phyloP scores from a whole-genome alignment of 352 stramenopile species.

The Aphanomyces stellatus region DNA sequence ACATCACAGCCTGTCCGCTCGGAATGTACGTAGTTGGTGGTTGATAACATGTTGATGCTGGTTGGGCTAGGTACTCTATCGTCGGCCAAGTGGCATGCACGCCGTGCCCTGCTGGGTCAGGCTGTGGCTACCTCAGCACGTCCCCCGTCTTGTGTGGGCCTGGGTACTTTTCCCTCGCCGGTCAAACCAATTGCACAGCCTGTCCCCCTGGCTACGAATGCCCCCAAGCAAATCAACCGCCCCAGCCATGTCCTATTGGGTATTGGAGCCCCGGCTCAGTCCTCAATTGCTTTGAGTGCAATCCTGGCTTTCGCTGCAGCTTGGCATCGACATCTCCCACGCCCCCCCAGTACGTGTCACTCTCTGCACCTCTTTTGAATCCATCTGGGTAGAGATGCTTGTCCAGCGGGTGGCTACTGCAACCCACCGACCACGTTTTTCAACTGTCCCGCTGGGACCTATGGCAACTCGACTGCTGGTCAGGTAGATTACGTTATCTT shows the following conservation, averaged over 20 bases:
- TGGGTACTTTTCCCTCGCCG: constrained; percentile 70
- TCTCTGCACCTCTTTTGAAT: neutral
- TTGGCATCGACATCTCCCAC: constrained; percentile 71
- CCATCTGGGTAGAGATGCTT: constrained; percentile 45
- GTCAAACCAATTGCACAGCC: constrained; percentile 48
- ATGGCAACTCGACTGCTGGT: constrained; percentile 71
- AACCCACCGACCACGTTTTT: constrained; percentile 80
- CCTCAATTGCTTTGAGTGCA: constrained; percentile 53
- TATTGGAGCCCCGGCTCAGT: constrained; percentile 77
- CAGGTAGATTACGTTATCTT: constrained; percentile 30
- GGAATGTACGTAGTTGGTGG: constrained; percentile 27
- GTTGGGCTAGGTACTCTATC: constrained; percentile 40
- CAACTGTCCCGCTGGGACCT: constrained; percentile 79
- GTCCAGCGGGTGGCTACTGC: constrained; percentile 82
- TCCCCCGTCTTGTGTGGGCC: constrained; percentile 63
- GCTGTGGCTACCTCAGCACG: constrained; percentile 53
- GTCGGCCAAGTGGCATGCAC: constrained; percentile 48
- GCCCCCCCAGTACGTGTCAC: constrained; percentile 31
- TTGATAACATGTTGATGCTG: neutral
- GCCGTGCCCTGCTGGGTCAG: constrained; percentile 71
- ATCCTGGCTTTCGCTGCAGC: constrained; percentile 69
- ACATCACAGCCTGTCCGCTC: constrained; percentile 41
- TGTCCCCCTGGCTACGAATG: constrained; percentile 83
- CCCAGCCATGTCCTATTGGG: constrained; percentile 73
- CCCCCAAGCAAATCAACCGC: constrained; percentile 53